Evolutionary conservation across 345 rosid genomes (phyloP), one percentile per base, ranked within the genome.

Genomic region (Salix brachista): DNA sequence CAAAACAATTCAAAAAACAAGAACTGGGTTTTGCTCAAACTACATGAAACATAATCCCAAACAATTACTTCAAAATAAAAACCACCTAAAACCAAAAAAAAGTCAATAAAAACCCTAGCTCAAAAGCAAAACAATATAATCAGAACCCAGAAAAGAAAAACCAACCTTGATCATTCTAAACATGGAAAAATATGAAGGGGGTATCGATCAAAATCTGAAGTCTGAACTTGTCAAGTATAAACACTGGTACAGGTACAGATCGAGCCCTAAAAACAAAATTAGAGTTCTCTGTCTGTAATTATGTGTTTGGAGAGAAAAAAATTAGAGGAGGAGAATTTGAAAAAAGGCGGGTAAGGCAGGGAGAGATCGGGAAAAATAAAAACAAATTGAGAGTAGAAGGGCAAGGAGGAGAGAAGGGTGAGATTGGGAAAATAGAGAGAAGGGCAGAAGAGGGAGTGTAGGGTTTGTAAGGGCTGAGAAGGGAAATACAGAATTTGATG

Each of bases 381-480:
- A 17, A 71, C 56, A 8, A 39, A 21, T 37, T 48, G 12, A 58
- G 77, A 56, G 73, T 52, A 65, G 62, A 62, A 23, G 64, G 50
- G 65, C 44, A 42, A 21, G 71, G 50, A 2, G 46, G 14, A 32
- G 67, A 6, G 48, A 65, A 79, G 81, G 77, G 81, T 65, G 23
- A 19, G 79, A 41, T 56, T 69, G 67, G 79, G 79, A 69, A 76
- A 39, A 54, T 67, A 52, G 71, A 71, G 75, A 64, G 66, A 66
- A 79, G 81, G 77, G 81, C 77, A 79, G 81, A 68, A 79, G 77
- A 58, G 81, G 77, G 72, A 78, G 77, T 25, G 17, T 42, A 26
- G 50, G 69, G 74, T 32, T 30, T 46, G 50, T 42, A 50, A 73
- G 81, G 81, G 77, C 48, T 73, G 58, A 37, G 67, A 72, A 78